These are phyloP conservation scores for Kwoniella heveanensis DNA, from an alignment of 768 basidiomycete genomes.

Conservation along the genomic window DNA sequence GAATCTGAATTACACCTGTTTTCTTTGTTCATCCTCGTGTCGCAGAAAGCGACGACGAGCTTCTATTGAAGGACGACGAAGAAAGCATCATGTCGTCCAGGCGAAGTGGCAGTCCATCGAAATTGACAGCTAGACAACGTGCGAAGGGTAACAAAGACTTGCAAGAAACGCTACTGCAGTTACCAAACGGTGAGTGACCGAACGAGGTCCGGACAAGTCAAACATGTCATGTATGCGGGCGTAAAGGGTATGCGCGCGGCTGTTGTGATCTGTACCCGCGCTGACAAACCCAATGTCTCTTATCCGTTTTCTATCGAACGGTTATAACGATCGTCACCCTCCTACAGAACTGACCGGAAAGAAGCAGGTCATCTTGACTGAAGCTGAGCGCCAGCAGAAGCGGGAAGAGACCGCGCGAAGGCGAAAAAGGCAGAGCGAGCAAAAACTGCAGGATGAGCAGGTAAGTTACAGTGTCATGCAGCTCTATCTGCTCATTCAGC, in stretches of 20 bases:
- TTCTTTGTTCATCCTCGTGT: too few relatives aligned
- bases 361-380: conserved; percentile 49
- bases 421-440: conserved; percentile 53
- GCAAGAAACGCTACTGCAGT: conserved; percentile 41
- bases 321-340: neutral
- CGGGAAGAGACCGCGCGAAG: conserved; percentile 53
- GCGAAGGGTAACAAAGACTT: conserved; percentile 48
- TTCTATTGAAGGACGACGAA: conserved; percentile 13
- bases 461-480: conserved; percentile 23
- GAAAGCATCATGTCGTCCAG: conserved; percentile 14
- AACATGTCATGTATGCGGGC: neutral
- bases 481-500: too few relatives aligned
- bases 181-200: conserved; percentile 45
- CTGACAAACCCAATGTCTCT: neutral
- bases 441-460: conserved; percentile 55
- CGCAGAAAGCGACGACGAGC: conserved; percentile 32
- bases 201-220: neutral
- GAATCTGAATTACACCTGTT: too few relatives aligned
- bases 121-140: conserved; percentile 53
- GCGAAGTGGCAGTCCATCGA: conserved; percentile 34
- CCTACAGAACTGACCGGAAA: conserved; percentile 32
- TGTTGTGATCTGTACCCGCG: neutral
- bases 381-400: conserved; percentile 46
- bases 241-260: too few relatives aligned
- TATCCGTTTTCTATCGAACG: too few relatives aligned